Conservation (phyloP, 768 basidiomycete species). For the Pleurotus tuber-regium region DNA sequence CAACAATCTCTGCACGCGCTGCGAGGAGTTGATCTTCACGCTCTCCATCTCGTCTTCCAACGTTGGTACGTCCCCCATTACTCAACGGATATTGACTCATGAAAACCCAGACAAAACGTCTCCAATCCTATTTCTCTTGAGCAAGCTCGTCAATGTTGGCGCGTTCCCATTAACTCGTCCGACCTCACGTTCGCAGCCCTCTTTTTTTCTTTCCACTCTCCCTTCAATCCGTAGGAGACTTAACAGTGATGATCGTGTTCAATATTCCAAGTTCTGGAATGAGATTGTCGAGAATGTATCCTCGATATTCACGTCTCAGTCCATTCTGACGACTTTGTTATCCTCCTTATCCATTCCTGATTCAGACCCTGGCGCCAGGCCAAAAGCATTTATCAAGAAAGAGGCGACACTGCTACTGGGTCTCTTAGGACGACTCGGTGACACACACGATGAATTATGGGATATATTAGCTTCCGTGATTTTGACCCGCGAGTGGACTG, state of each 20-base stretch:
- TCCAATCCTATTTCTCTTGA: slow-evolving; percentile 52
- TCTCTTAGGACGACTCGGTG: slow-evolving; percentile 50
- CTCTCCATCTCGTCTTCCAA: slow-evolving; percentile 32
- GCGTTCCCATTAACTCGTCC: slow-evolving; percentile 56
- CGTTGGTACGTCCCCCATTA: slow-evolving; percentile 36
- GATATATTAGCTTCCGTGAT: slow-evolving; percentile 46
- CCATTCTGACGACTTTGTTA: slow-evolving; percentile 59
- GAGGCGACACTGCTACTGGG: slow-evolving; percentile 51
- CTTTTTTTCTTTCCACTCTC: slow-evolving; percentile 60
- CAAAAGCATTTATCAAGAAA: slow-evolving; percentile 31
- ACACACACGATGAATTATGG: slow-evolving; percentile 50
- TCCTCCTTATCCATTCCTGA: slow-evolving; percentile 35
- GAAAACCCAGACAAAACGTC: slow-evolving; percentile 32
- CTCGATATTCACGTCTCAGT: slow-evolving; percentile 51
- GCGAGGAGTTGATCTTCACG: slow-evolving; percentile 48
- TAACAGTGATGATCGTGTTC: slow-evolving; percentile 16
- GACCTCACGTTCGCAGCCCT: slow-evolving; percentile 57
- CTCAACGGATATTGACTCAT: not conserved
- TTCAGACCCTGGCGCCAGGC: slow-evolving; percentile 21
- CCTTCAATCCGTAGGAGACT: slow-evolving; percentile 46
- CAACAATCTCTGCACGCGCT: slow-evolving; percentile 47
- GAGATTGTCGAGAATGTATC: slow-evolving; percentile 43
- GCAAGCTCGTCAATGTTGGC: slow-evolving; percentile 67
- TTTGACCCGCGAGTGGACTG: slow-evolving; percentile 56
- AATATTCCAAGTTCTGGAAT: slow-evolving; percentile 53